Evolutionary conservation across 139 green algal species (phyloP).

Genomic region (Chlorella sp.): DNA sequence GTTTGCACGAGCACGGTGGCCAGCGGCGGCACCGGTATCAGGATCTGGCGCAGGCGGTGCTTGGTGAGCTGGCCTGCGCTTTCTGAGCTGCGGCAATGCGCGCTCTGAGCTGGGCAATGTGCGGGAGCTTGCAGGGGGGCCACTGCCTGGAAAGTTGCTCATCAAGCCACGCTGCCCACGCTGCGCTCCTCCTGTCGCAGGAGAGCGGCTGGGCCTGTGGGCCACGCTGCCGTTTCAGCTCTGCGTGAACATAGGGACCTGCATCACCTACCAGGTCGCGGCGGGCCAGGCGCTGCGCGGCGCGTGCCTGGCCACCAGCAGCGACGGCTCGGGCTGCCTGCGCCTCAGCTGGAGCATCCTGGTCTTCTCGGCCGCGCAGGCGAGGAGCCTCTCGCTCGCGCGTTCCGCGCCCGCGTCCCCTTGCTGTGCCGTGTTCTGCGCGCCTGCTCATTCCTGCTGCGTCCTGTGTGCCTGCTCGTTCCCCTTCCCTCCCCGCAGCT

Average conservation of each 20-base stretch:
- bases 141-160: not conserved
- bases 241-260: not conserved
- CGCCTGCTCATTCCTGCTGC: too few relatives aligned
- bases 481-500: not conserved
- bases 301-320: not conserved
- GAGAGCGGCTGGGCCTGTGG: not conserved
- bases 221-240: not conserved
- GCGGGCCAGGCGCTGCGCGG: not conserved
- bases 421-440: too few relatives aligned
- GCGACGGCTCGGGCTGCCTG: not conserved
- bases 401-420: too few relatives aligned
- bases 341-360: not conserved
- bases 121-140: not conserved
- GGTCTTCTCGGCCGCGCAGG: not conserved
- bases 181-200: not conserved
- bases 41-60: not conserved
- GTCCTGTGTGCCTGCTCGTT: constrained; percentile 12
- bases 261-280: not conserved
- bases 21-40: not conserved
- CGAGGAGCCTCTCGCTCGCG: too few relatives aligned
- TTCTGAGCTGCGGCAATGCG: not conserved
- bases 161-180: not conserved
- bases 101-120: not conserved
- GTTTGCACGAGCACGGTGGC: not conserved
- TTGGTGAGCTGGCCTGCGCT: not conserved